Evolutionary conservation across 2,329 filamentous ascomycete species (phyloP).

Genomic region (Cladosporium phlei): DNA sequence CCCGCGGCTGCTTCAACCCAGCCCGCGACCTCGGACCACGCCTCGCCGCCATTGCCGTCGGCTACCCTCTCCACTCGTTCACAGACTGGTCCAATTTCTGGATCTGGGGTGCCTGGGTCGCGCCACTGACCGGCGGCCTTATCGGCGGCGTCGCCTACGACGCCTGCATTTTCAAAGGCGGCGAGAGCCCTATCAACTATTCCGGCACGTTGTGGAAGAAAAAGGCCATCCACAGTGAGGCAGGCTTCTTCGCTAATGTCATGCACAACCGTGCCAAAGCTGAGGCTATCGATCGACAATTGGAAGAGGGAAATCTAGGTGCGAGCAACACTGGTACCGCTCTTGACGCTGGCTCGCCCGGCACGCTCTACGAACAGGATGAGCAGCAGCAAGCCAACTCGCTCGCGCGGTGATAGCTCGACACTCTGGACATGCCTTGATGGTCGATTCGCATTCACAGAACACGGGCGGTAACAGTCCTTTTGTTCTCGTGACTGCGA

Average conservation of each 20-base stretch:
- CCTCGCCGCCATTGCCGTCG: conserved; percentile 42
- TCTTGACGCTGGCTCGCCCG: no score
- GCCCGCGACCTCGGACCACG: conserved; percentile 49
- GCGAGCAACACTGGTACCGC: no score
- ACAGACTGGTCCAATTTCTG: conserved; percentile 37
- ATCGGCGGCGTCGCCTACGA: conserved; percentile 47
- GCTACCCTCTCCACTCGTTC: conserved; percentile 38
- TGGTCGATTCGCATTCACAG: no score
- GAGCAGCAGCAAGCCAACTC: no score
- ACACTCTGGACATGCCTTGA: no score
- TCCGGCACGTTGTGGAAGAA: conserved; percentile 28
- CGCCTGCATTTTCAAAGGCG: conserved; percentile 46
- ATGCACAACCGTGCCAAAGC: conserved; percentile 9
- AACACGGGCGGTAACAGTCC: no score
- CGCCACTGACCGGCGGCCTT: conserved; percentile 39
- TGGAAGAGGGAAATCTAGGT: no score
- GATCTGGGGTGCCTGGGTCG: conserved; percentile 44
- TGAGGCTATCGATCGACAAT: neutral
- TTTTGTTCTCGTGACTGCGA: no score
- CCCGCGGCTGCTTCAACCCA: conserved; percentile 47
- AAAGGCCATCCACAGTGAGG: conserved; percentile 20
- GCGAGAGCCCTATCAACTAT: conserved; percentile 51
- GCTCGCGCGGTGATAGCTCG: no score
- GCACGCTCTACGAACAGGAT: no score
- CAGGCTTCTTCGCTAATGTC: conserved; percentile 14